Base-by-base conservation (phyloP, 148 eudicot species). In the Dianthus caryophyllus region DNA sequence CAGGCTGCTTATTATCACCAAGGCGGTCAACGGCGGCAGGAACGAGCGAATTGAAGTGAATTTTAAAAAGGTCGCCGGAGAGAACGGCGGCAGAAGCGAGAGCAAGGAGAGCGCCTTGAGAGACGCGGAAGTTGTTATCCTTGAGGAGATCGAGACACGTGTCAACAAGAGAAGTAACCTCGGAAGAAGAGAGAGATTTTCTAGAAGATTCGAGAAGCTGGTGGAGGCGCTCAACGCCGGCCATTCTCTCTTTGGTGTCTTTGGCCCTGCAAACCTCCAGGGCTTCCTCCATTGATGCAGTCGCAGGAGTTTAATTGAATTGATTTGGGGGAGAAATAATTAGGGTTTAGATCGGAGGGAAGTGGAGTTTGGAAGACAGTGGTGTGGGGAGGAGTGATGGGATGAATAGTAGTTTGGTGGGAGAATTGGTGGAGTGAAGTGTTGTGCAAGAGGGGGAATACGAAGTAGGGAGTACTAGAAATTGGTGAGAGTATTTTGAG, bases 201-300 rank as follows among this genome's bases (percentile, higher is more conserved):
- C 88, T 72, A 13, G 97, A 84, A 73, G 96, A 76, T 82, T 94
- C 98, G 12, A 94, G 97, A 57, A 90, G 84, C 18, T 88, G 86
- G 75, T 94, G 85, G 30, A 94, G 98, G 0, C 76, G 85, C 71
- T 94, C 98, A 0, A 94, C 98, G 0, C 92, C 97, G 6, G 98
- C 97, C 97, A 94, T 88, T 54, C 98, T 41, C 81, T 90, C 96
- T 73, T 94, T 94, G 11, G 97, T 86, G 81, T 94, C 98, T 80
- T 94, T 94, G 0, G 90, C 84, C 6, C 98, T 84, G 12, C 82
- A 85, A 52, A 82, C 65, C 52, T 88, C 97, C 17, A 94, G 56
- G 1, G 90, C 96, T 70, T 88, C 96, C 84, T 94, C 98, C 98
- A 94, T 93, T 70, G n/a, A n/a, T n/a, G n/a, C n/a, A n/a, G n/a